phyloP scores from a whole-genome alignment of 768 basidiomycete species.

The Tylopilus sp. region DNA sequence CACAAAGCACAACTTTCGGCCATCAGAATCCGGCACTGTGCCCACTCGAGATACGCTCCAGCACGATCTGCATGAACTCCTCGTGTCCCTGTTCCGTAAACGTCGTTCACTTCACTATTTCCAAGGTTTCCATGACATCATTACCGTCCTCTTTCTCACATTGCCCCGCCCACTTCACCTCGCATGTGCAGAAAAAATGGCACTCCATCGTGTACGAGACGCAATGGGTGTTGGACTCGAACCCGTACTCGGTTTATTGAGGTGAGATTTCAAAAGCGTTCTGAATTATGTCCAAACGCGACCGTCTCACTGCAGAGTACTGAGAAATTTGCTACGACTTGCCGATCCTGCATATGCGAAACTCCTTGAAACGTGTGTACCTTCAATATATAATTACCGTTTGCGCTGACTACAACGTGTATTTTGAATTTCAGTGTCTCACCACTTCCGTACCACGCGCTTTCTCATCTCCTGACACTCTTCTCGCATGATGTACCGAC shows the following conservation, averaged over 20 bases:
- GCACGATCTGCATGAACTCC: slow-evolving; percentile 61
- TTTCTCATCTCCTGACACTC: slow-evolving; percentile 86
- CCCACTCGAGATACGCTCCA: slow-evolving; percentile 52
- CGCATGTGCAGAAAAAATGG: slow-evolving; percentile 43
- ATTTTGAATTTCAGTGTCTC: slow-evolving; percentile 45
- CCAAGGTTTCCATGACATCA: slow-evolving; percentile 91
- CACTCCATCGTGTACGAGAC: slow-evolving; percentile 56
- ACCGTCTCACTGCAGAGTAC: slow-evolving; percentile 43
- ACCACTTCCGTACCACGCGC: slow-evolving; percentile 83
- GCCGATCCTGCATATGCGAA: slow-evolving; percentile 68
- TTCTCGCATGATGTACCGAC: slow-evolving; percentile 93
- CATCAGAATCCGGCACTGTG: slow-evolving; percentile 16
- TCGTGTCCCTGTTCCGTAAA: slow-evolving; percentile 72
- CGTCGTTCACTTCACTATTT: slow-evolving; percentile 79
- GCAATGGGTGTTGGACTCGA: slow-evolving; percentile 86
- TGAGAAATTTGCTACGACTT: slow-evolving; percentile 68
- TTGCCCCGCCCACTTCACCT: slow-evolving; percentile 59
- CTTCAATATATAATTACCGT: background rate
- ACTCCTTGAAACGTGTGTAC: slow-evolving; percentile 61
- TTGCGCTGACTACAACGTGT: background rate
- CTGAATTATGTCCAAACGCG: background rate
- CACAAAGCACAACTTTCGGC: slow-evolving; percentile 7
- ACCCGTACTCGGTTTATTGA: slow-evolving; percentile 76
- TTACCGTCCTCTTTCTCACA: slow-evolving; percentile 78
- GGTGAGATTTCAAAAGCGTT: slow-evolving; percentile 36